Base-by-base conservation (phyloP, 2,329 filamentous ascomycete species). In the Scedosporium dehoogii region DNA sequence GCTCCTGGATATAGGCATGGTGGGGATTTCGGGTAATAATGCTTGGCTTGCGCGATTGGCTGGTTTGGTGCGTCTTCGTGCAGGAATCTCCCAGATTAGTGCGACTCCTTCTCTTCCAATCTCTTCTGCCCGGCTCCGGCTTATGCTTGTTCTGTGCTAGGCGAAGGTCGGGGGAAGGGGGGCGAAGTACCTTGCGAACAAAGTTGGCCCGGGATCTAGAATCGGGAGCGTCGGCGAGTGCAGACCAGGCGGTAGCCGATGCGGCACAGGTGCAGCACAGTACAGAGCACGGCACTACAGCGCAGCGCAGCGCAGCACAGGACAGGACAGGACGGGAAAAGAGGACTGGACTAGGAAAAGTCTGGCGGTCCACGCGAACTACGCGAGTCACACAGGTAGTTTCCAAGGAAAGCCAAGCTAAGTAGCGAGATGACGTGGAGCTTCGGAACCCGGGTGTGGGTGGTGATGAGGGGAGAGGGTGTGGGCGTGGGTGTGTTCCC, bases 1-100 rank as follows among this genome's bases (percentile, higher is more conserved):
- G 65, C 73, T 74, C 65, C 75, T 63, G 46, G 63, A 70, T 69
- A 69, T 70, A 68, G 69, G 69, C 69, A 69, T 70, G 69, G 69
- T 66, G 66, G 65, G 53, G 66, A 56, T 33, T 59, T 58, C 63
- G 42, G 62, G 56, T 60, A 53, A 53, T 55, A 14, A 23, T 14
- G 59, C 44, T 60, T 60, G 59, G 44, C 59, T 42, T 14, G 51
- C 23, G 51, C 51, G 51, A 55, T 55, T 55, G 51, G 51, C 23
- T 55, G 51, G 51, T 55, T 27, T 55, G 51, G 27, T 55, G 23
- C 12, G 18, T 23, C 51, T 55, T 55, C 23, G 18, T 23, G 51
- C 23, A 23, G 51, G 12, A 23, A 25, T 23, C 33, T 55, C 23
- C 51, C 51, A 27, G 51, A 18, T 55, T 27, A 55, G 23, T 48